A percentile compares a stretch with the other conserved stretches of the same genome.
Conservation (phyloP, 306 rosid genomes). For the Quercus glauca region DNA sequence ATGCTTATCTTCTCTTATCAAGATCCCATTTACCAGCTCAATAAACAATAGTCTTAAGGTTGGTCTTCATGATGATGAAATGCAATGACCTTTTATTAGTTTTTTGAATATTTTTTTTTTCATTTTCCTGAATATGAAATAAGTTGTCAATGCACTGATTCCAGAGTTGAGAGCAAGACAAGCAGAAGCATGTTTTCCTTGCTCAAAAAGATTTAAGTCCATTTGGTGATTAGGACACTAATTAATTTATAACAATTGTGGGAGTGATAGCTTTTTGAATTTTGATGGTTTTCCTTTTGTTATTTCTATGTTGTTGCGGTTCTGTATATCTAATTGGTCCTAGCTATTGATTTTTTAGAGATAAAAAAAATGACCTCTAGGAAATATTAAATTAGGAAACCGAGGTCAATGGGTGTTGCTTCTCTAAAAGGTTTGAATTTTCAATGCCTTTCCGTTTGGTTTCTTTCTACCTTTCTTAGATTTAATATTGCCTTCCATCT, state of each 20-base stretch:
- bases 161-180: conserved; percentile 66
- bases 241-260: conserved; percentile 26
- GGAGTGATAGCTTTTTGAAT: conserved; percentile 59
- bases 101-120: background rate
- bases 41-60: conserved; percentile 19
- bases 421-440: conserved; percentile 41
- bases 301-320: conserved; percentile 54
- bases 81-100: conserved; percentile 14
- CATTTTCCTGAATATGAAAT: conserved; percentile 21
- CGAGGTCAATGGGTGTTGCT: conserved; percentile 76
- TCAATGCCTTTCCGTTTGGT: conserved; percentile 37
- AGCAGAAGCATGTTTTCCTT: conserved; percentile 62
- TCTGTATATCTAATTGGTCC: conserved; percentile 38
- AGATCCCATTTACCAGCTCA: conserved; percentile 45
- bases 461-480: conserved; percentile 27
- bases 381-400: conserved; percentile 36
- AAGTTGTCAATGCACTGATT: conserved; percentile 62
- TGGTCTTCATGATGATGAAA: conserved; percentile 80
- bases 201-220: conserved; percentile 49
- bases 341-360: conserved; percentile 28
- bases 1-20: conserved; percentile 46
- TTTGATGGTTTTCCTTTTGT: conserved; percentile 75
- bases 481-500: conserved; percentile 24
- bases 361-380: background rate
- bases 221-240: conserved; percentile 45